Base-by-base conservation (phyloP, 1,139 yeast genomes). In the Trichomonascaceae sp. region DNA sequence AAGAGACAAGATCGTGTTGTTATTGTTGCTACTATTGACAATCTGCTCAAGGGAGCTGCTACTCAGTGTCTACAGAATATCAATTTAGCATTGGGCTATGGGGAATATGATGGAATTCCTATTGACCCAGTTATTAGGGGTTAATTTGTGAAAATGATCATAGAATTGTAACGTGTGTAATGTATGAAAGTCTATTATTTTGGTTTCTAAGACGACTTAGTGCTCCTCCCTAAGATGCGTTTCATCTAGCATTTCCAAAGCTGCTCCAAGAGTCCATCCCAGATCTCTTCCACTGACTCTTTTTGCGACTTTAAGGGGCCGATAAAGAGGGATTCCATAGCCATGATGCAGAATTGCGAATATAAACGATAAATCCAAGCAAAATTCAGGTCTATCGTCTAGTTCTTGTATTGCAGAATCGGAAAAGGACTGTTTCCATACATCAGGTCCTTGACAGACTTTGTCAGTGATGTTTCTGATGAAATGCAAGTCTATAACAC, bases 61-160 rank as follows among this genome's bases (percentile, higher is more conserved):
- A 93, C 99, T 22, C 99, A 91, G 74, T 93, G 98, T 73, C 74
- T 93, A 71, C 99, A 93, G 74, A 93, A 93, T 75, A 87, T 93
- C 70, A 93, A 93, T 72, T 79, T 93, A 71, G 86, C 89, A 8
- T 74, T 87, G 74, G 93, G 93, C 24, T 93, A 89, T 72, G 91
- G 88, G 52, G 99, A 93, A 73, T 93, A 86, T 68, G 96, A 85
- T 57, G 98, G 98, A 64, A 93, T 95, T 66, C 98, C 98, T 39
- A 50, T 62, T 38, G 66, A 63, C 49, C 58, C 57, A 30, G 63
- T 61, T 18, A 63, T 63, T 50, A 53, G 66, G 36, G 66, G 66
- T 47, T 63, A 58, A 47, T 27, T 45, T 17, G 19, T 17, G 32
- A 5, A 30, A 13, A 17, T 20, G 24, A 41, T 41, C 30, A 41